Conservation (phyloP, 192 early-diverging fungal species). For the Gamsiella multidivaricata region DNA sequence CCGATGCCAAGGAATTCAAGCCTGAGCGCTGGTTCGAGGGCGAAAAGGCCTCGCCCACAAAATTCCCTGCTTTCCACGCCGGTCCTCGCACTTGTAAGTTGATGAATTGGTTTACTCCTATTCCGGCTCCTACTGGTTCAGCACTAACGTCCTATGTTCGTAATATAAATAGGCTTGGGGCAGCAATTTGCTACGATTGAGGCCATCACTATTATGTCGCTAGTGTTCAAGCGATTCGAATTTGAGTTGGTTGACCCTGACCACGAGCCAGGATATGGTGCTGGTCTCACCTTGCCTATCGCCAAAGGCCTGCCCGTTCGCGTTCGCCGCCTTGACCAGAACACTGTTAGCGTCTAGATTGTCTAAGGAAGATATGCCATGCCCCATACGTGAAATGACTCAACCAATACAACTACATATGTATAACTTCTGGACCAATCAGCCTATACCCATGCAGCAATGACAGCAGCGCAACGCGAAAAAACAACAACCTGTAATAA, state of each 20-base stretch:
- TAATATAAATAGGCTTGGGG: conserved; percentile 23
- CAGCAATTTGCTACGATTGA: conserved; percentile 59
- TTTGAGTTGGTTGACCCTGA: conserved; percentile 46
- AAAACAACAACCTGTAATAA: too few relatives aligned
- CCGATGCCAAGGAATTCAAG: conserved; percentile 56
- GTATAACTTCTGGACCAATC: too few relatives aligned
- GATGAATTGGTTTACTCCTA: neutral
- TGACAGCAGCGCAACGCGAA: too few relatives aligned
- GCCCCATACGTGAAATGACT: too few relatives aligned
- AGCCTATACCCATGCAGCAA: too few relatives aligned
- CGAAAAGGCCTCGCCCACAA: conserved; percentile 40
- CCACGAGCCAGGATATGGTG: conserved; percentile 19
- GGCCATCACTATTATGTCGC: conserved; percentile 51
- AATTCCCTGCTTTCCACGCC: conserved; percentile 63
- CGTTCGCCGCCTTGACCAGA: neutral
- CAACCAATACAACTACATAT: too few relatives aligned
- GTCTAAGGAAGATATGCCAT: too few relatives aligned
- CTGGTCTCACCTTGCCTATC: conserved; percentile 32
- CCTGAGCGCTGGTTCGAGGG: conserved; percentile 61
- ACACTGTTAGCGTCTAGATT: neutral
- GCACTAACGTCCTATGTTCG: neutral
- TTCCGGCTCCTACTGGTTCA: too few relatives aligned
- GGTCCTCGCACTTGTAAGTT: conserved; percentile 59
- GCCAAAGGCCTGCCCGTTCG: conserved; percentile 24
- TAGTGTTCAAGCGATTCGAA: conserved; percentile 46